These are phyloP conservation scores for Kwoniella europaea DNA, from an alignment of 768 basidiomycete genomes.

Conservation along the genomic window DNA sequence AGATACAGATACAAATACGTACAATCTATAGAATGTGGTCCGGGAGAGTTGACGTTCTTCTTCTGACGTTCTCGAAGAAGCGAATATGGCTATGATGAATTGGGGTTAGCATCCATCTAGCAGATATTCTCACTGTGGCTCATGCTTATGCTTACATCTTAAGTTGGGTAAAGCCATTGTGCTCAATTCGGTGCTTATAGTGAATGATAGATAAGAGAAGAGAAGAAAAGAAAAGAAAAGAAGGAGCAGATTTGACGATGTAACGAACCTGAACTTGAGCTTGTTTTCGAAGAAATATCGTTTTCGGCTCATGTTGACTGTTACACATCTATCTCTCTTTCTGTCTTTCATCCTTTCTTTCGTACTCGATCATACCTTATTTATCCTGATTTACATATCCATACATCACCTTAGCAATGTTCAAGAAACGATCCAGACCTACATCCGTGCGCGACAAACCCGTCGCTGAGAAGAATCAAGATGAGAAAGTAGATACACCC, in stretches of 20 bases:
- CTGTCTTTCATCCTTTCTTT: neutral
- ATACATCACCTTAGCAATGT: conserved; percentile 40
- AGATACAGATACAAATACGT: conserved; percentile 13
- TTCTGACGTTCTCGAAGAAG: conserved; percentile 57
- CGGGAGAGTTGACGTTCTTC: conserved; percentile 56
- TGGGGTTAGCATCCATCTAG: too few species aligned
- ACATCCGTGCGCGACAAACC: conserved; percentile 50
- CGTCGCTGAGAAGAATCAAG: conserved; percentile 17
- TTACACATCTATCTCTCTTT: too few species aligned
- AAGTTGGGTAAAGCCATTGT: conserved; percentile 55
- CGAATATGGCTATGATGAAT: conserved; percentile 58
- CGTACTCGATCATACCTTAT: neutral
- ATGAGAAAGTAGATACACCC: conserved; percentile 10
- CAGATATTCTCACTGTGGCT: too few species aligned
- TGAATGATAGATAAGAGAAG: too few species aligned
- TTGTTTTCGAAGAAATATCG: too few species aligned
- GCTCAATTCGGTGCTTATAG: too few species aligned
- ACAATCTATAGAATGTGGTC: conserved; percentile 58
- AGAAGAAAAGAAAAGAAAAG: too few species aligned
- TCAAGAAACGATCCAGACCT: conserved; percentile 60
- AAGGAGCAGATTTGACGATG: too few species aligned
- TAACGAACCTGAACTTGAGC: too few species aligned
- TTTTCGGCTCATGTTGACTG: too few species aligned
- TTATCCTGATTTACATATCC: neutral
- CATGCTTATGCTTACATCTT: too few species aligned